These are phyloP conservation scores for Mrakia hoshinonis DNA, from an alignment of 768 basidiomycete species.

Conservation along the genomic window DNA sequence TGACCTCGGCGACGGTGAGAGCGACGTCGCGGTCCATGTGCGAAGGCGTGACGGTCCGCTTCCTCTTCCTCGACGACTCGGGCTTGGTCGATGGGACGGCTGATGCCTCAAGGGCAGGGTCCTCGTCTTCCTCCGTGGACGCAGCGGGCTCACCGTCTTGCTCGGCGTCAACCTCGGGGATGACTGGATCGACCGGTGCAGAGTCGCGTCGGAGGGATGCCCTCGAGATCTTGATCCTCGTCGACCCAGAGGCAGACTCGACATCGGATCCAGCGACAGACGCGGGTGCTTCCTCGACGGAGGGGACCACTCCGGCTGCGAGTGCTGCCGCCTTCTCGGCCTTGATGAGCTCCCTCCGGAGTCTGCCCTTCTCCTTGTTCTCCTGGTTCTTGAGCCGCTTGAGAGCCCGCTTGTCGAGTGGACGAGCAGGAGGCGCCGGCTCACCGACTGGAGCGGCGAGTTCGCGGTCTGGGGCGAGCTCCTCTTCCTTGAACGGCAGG, in stretches of 20 bases:
- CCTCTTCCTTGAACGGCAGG: too few relatives aligned
- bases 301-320: neutral
- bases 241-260: neutral
- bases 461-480: too few relatives aligned
- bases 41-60: neutral
- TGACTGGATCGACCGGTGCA: neutral
- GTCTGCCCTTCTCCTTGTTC: neutral
- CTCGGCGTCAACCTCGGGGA: neutral
- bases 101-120: neutral
- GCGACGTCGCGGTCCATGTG: slow-evolving; percentile 5
- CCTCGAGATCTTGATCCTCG: neutral
- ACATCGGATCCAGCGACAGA: neutral
- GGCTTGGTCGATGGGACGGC: neutral
- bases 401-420: neutral
- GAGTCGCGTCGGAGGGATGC: too few relatives aligned
- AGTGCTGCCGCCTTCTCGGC: neutral
- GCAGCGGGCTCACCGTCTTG: neutral
- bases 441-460: too few relatives aligned
- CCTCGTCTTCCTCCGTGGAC: slow-evolving; percentile 1
- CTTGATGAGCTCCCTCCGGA: neutral
- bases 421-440: too few relatives aligned
- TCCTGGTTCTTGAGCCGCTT: neutral
- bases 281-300: neutral
- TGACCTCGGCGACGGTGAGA: slow-evolving; percentile 49
- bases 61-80: slow-evolving; percentile 8